These are phyloP conservation scores for Epichloe gansuensis DNA, from an alignment of 2,329 filamentous ascomycete species.

Conservation along the genomic window DNA sequence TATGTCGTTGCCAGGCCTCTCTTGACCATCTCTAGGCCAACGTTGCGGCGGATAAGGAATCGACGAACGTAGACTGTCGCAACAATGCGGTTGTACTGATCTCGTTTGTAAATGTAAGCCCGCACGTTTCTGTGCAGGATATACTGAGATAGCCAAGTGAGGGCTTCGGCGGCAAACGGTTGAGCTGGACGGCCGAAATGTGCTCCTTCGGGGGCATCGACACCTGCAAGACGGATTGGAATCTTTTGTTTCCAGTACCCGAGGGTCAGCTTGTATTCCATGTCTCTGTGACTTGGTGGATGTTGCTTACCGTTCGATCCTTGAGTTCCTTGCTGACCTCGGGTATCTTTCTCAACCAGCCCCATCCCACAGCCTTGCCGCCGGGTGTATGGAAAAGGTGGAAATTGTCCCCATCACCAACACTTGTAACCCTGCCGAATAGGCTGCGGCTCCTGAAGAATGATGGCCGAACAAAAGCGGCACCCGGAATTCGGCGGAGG, in stretches of 20 bases:
- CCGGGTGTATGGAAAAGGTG: conserved; percentile 89
- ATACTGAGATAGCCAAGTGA: conserved; percentile 65
- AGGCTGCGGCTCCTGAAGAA: conserved; percentile 66
- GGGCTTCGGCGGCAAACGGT: conserved; percentile 68
- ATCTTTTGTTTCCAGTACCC: conserved; percentile 39
- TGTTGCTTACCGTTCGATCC: conserved; percentile 54
- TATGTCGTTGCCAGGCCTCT: conserved; percentile 80
- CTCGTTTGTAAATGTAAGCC: conserved; percentile 67
- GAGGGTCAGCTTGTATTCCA: neutral
- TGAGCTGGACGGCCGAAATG: conserved; percentile 87
- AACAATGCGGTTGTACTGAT: conserved; percentile 88
- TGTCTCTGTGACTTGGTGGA: neutral
- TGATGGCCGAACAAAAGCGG: conserved; percentile 58
- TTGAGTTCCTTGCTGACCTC: conserved; percentile 54
- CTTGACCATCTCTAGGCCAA: conserved; percentile 82
- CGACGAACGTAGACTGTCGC: conserved; percentile 68
- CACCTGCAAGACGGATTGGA: conserved; percentile 74
- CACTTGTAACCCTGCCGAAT: conserved; percentile 78
- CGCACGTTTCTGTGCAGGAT: conserved; percentile 62
- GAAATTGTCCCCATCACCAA: conserved; percentile 95
- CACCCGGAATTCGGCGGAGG: conserved; percentile 70
- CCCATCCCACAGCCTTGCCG: conserved; percentile 79
- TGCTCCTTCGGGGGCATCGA: conserved; percentile 85
- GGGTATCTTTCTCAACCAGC: conserved; percentile 72
- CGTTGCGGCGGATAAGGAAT: conserved; percentile 59